A percentile compares a stretch with the other conserved stretches of the same genome.
Conservation (phyloP, 2,329 filamentous ascomycete genomes). For the Verticillium klebahnii region DNA sequence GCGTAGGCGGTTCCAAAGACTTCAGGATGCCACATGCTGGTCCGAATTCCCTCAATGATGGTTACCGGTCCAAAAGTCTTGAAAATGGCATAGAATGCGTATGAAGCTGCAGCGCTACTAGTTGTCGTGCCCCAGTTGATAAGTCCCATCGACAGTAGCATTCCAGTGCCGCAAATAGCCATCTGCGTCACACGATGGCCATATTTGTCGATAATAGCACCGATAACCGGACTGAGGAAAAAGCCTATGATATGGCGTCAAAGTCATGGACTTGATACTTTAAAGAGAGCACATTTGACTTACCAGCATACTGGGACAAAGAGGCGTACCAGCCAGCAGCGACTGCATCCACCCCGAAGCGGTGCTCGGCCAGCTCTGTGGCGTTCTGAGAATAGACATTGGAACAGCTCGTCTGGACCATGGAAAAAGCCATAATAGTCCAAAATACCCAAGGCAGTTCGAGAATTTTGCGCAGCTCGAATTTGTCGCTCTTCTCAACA, state of each 20-base stretch:
- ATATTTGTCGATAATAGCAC: conserved; percentile 44
- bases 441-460: conserved; percentile 56
- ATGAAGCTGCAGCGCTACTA: conserved; percentile 45
- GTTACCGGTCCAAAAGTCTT: conserved; percentile 41
- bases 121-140: conserved; percentile 40
- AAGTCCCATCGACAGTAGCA: conserved; percentile 48
- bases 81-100: conserved; percentile 47
- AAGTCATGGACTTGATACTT: not conserved
- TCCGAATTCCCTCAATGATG: conserved; percentile 49
- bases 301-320: conserved; percentile 38
- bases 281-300: not conserved
- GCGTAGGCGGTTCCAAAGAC: conserved; percentile 49
- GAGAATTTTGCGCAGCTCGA: conserved; percentile 49
- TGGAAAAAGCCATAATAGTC: conserved; percentile 44
- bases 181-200: conserved; percentile 41
- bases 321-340: conserved; percentile 52
- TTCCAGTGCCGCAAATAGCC: conserved; percentile 40
- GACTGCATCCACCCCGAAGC: conserved; percentile 44
- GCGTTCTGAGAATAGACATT: conserved; percentile 47
- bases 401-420: conserved; percentile 49
- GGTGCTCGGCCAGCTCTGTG: conserved; percentile 50
- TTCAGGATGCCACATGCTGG: conserved; percentile 44
- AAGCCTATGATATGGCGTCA: conserved; percentile 26
- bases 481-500: conserved; percentile 54
- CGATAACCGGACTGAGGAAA: conserved; percentile 47